Base-by-base conservation (phyloP, 2,329 filamentous ascomycete species). In the Clonostachys byssicola region DNA sequence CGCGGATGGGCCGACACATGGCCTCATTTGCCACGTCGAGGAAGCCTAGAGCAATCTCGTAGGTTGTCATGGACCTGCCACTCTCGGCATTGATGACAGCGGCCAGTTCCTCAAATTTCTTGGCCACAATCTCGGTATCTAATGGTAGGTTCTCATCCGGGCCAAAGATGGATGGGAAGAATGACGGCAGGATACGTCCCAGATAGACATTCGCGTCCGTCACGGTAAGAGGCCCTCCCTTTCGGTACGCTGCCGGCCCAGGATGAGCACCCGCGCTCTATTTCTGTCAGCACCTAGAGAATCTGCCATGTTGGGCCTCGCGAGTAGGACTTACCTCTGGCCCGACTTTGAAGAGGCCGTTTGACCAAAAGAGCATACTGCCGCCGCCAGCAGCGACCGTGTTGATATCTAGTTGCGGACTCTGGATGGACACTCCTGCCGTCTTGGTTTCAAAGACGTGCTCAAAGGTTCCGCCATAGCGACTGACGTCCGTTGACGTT, bases 11-110 rank as follows among this genome's bases (percentile, higher is more conserved):
- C 34, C 86, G 72, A 0, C 81, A 83, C 86, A 89, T 89, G 1
- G 84, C 81, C 57, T 86, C 85, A 51, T 89, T 88, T 5, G 86
- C 85, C 42, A 89, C 84, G 46, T 85, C 80, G 54, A 89, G 78
- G 57, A 89, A 89, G 0, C 88, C 88, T 49, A 86, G 81, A 0
- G 87, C 86, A 0, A 60, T 18, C 3, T 49, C 54, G 42, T 60
- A 56, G 0, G 54, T 50, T 0, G 59, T 59, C 1, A 48, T 46
- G 0, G 48, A 51, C 14, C 16, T 52, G 13, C 55, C 54, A 18
- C 55, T 60, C 4, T 60, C 57, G 43, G 17, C 47, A 34, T 62
- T 62, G 20, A 62, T 52, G 0, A 17, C 40, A 0, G 52, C 58
- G 0, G 72, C 68, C 4, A 78, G 55, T 5, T 64, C 58, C n/a